Base-by-base conservation (phyloP, 1,284 basidiomycete species). In the Cryptococcus jaspeensis region DNA sequence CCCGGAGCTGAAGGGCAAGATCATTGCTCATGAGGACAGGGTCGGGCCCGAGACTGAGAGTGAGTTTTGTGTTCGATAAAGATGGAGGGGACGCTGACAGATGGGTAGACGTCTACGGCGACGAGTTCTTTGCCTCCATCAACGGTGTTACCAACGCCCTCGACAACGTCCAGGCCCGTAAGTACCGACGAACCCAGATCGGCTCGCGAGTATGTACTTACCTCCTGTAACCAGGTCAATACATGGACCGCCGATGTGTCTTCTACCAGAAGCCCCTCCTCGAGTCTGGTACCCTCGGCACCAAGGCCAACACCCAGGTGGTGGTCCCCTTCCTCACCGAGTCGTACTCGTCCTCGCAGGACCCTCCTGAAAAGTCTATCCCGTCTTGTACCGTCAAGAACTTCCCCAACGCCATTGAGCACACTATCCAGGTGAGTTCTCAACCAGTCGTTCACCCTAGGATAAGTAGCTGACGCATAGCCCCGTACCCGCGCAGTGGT, bases 121-220 rank as follows among this genome's bases (percentile, higher is more conserved):
- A 95, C 63, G 83, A 83, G 25, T 98, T 99, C 82, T 99, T 98
- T 72, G 84, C 83, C 41, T 80, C 81, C 53, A 84, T 99, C 41
- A 91, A 98, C 66, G 92, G 92, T 58, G 93, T 99, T 5, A 99
- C 96, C n/a, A 99, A 99, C 74, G 96, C 97, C n/a, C 80, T 99
- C 58, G 96, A 99, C 80, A 99, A 99, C 64, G 88, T 99, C 57
- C 84, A 89, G 80, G 94, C 96, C 61, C 90, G 93, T 90, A 76
- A 73, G 88, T 82, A 6, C 5, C 36, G 2, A 22, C 44, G 12
- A 18, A 5, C n/a, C 20, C n/a, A 22, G 5, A 43, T 7, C 23
- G 23, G 8, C 25, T 13, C 9, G 25, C 38, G 13, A 35, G 15
- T 16, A 15, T 9, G 15, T 51, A 32, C 43, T 58, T 20, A 54